Evolutionary conservation across 2,329 filamentous ascomycete species (phyloP).

Genomic region (Ophiocordyceps sinensis): DNA sequence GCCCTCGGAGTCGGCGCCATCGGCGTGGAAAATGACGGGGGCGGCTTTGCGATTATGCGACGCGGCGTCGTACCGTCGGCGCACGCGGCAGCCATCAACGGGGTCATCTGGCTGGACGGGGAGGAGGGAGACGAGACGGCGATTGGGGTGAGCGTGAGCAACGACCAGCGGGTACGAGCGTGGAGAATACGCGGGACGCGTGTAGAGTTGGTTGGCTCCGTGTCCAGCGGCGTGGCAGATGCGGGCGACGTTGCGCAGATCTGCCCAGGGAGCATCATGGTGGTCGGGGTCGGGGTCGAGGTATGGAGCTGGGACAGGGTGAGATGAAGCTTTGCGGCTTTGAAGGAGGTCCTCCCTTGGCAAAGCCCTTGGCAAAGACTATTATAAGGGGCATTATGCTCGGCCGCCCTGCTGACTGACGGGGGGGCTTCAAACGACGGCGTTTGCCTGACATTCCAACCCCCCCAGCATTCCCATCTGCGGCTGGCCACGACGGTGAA

Average conservation of each 20-base stretch:
- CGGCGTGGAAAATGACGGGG: constrained; percentile 4
- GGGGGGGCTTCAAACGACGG: no score
- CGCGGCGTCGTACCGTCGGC: constrained; percentile 28
- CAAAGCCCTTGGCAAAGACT: no score
- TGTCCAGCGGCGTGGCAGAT: constrained; percentile 46
- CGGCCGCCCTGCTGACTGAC: no score
- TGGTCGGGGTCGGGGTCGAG: constrained; percentile 33
- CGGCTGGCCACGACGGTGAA: no score
- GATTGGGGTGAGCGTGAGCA: constrained; percentile 33
- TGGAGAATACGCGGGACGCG: constrained; percentile 6
- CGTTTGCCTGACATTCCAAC: no score
- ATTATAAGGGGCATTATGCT: no score
- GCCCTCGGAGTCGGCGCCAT: constrained; percentile 45
- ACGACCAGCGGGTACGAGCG: constrained; percentile 45
- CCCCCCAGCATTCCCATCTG: no score
- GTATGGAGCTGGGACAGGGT: constrained; percentile 18
- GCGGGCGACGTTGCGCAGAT: constrained; percentile 33
- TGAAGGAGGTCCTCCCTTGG: neutral
- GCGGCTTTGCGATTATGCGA: constrained; percentile 9
- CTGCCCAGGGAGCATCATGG: constrained; percentile 13
- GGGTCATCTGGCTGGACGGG: constrained; percentile 23
- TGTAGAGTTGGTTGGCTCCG: constrained; percentile 30
- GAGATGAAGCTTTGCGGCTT: neutral
- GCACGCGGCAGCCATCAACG: constrained; percentile 60
- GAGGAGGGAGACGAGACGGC: constrained; percentile 1